Conservation (phyloP, 306 rosid species). For the Vigna unguiculata region DNA sequence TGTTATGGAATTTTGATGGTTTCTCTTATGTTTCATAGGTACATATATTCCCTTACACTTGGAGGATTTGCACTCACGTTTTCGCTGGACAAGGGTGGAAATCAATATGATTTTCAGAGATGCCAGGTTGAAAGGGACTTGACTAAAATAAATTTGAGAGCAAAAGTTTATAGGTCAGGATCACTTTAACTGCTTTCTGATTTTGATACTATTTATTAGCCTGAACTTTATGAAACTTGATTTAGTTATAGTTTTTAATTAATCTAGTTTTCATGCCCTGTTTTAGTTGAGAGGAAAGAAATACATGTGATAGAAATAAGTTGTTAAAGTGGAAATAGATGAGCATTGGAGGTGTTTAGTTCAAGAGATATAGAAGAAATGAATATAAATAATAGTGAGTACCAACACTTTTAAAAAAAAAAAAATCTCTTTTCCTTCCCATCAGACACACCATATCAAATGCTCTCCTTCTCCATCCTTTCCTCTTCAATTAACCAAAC, state of each 20-base stretch:
- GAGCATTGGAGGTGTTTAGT: too few species aligned
- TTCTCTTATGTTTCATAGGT: slow-evolving; percentile 56
- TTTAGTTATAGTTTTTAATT: slow-evolving; percentile 1
- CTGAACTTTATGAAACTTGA: slow-evolving; percentile 13
- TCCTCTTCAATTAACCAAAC: too few species aligned
- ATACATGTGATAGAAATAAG: too few species aligned
- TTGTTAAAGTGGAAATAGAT: too few species aligned
- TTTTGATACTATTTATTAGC: slow-evolving; percentile 13
- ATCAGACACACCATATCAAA: too few species aligned
- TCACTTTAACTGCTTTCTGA: slow-evolving; percentile 21
- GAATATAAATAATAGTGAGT: too few species aligned
- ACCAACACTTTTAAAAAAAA: too few species aligned
- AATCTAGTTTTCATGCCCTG: neutral
- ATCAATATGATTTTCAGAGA: slow-evolving; percentile 46
- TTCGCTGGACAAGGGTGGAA: slow-evolving; percentile 59
- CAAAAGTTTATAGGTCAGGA: slow-evolving; percentile 72
- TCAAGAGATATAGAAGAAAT: too few species aligned
- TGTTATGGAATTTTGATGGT: slow-evolving; percentile 34
- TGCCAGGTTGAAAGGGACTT: slow-evolving; percentile 59
- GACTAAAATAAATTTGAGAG: slow-evolving; percentile 85
- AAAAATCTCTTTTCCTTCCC: too few species aligned
- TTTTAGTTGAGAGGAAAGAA: too few species aligned
- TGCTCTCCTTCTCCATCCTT: too few species aligned
- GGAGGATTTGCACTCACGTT: slow-evolving; percentile 89
- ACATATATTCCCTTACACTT: slow-evolving; percentile 74